A percentile compares a stretch with the other conserved stretches of the same genome.
phyloP scores from a whole-genome alignment of 805 yeast genomes.

The Candida taoyuanica region DNA sequence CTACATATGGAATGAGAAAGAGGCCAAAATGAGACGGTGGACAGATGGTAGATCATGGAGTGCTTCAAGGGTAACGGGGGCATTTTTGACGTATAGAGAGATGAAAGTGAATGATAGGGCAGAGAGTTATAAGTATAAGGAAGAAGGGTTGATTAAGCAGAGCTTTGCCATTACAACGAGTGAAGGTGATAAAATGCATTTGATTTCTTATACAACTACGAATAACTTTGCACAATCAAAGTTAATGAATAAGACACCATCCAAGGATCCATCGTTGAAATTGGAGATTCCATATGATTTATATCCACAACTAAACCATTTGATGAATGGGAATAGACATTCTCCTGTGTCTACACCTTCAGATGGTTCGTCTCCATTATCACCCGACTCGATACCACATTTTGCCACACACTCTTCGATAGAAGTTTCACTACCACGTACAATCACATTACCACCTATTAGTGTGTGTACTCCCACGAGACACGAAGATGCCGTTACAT shows the following conservation, averaged over 20 bases:
- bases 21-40: conserved; percentile 72
- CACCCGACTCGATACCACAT: conserved; percentile 4
- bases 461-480: too few relatives aligned
- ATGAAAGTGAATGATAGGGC: conserved; percentile 44
- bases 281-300: conserved; percentile 32
- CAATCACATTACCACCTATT: conserved; percentile 2
- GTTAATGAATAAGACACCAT: conserved; percentile 34
- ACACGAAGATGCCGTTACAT: conserved; percentile 10
- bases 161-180: conserved; percentile 53
- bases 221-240: conserved; percentile 27
- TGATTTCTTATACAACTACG: conserved; percentile 50
- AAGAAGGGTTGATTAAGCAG: conserved; percentile 59
- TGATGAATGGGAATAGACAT: conserved; percentile 1
- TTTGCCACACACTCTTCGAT: background rate
- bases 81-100: conserved; percentile 59
- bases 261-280: conserved; percentile 35
- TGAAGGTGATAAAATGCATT: conserved; percentile 50
- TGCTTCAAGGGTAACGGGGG: conserved; percentile 64
- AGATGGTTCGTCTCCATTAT: conserved; percentile 10
- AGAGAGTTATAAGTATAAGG: conserved; percentile 30
- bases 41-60: conserved; percentile 75
- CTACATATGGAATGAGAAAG: conserved; percentile 68
- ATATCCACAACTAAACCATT: conserved; percentile 27
- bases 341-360: conserved; percentile 6
- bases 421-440: background rate